Evolutionary conservation across 495 filamentous ascomycete genomes (phyloP).

Genomic region (Aspergillus baeticus): DNA sequence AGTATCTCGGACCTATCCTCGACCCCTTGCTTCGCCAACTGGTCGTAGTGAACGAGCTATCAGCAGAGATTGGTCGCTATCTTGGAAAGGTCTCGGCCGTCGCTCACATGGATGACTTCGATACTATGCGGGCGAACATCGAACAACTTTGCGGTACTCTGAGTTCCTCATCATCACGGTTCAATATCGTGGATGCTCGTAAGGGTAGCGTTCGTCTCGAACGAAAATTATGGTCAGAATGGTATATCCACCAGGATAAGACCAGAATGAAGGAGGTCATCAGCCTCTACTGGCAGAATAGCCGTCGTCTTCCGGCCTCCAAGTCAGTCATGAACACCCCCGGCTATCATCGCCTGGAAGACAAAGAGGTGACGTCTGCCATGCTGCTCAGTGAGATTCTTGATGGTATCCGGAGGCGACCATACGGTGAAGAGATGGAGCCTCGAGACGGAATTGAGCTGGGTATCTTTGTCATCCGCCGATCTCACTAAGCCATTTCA

Average conservation of each 20-base stretch:
- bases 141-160: slow-evolving; percentile 45
- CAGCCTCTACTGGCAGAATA: slow-evolving; percentile 55
- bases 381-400: slow-evolving; percentile 62
- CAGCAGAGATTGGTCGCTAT: slow-evolving; percentile 55
- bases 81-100: slow-evolving; percentile 61
- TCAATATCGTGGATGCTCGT: slow-evolving; percentile 50
- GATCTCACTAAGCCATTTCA: slow-evolving; percentile 33
- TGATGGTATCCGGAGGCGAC: slow-evolving; percentile 55
- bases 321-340: slow-evolving; percentile 33
- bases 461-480: slow-evolving; percentile 62
- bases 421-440: slow-evolving; percentile 43
- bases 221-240: slow-evolving; percentile 62
- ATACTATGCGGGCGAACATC: slow-evolving; percentile 52
- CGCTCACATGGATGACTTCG: slow-evolving; percentile 57
- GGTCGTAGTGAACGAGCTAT: slow-evolving; percentile 61
- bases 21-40: slow-evolving; percentile 67
- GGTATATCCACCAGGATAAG: slow-evolving; percentile 72
- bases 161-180: slow-evolving; percentile 43
- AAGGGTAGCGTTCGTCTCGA: slow-evolving; percentile 53
- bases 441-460: slow-evolving; percentile 56
- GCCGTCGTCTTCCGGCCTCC: slow-evolving; percentile 39
- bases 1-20: slow-evolving; percentile 65
- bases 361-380: slow-evolving; percentile 49
- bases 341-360: slow-evolving; percentile 30
- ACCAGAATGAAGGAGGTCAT: slow-evolving; percentile 62